Evolutionary conservation across 352 stramenopile species (phyloP).

Genomic region (Pythium dissimile): DNA sequence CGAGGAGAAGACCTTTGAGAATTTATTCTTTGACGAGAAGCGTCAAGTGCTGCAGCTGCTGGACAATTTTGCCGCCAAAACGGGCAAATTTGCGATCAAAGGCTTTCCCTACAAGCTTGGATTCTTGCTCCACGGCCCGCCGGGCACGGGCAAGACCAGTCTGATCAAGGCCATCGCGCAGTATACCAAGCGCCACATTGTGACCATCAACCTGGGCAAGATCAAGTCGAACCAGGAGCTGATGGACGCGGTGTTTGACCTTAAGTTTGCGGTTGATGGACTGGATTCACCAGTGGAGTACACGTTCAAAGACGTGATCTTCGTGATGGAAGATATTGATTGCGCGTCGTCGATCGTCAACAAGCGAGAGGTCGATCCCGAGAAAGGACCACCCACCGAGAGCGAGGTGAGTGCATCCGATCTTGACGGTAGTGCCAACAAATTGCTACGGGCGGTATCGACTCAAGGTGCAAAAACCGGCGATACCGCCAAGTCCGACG

Average conservation of each 20-base stretch:
- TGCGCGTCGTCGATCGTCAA: constrained; percentile 73
- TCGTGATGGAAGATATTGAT: constrained; percentile 89
- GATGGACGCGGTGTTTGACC: constrained; percentile 73
- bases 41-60: constrained; percentile 61
- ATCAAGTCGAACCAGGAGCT: constrained; percentile 81
- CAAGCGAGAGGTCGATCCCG: constrained; percentile 12
- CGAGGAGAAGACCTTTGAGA: constrained; percentile 86
- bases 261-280: constrained; percentile 49
- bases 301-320: constrained; percentile 81
- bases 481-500: background rate
- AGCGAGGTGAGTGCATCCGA: background rate
- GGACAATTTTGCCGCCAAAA: constrained; percentile 62
- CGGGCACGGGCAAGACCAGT: constrained; percentile 76
- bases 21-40: constrained; percentile 89
- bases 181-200: constrained; percentile 60
- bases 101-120: constrained; percentile 88
- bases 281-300: constrained; percentile 64
- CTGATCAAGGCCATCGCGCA: constrained; percentile 87
- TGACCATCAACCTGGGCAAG: constrained; percentile 59
- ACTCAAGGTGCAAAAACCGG: no score
- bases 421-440: no score
- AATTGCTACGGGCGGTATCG: no score
- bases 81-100: constrained; percentile 80
- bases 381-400: background rate
- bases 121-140: constrained; percentile 84